A percentile compares a stretch with the other conserved stretches of the same genome.
phyloP scores from a whole-genome alignment of 2,329 filamentous ascomycete genomes.

The Ophiosphaerella korrae region DNA sequence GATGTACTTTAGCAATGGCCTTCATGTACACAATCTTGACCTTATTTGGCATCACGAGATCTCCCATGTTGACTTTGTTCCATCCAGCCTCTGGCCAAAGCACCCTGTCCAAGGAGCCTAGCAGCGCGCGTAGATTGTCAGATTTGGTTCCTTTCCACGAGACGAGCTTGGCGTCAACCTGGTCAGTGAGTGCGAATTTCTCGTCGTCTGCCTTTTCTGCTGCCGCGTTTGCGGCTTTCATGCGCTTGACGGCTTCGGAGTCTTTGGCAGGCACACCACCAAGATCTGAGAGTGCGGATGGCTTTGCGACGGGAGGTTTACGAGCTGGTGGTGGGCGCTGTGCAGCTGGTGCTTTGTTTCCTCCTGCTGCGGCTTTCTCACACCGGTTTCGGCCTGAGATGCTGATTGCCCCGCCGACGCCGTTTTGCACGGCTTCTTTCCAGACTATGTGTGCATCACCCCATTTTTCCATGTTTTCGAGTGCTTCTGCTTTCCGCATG shows the following conservation, averaged over 20 bases:
- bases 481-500: constrained; percentile 90
- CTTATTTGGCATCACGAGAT: constrained; percentile 89
- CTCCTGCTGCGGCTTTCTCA: constrained; percentile 73
- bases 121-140: constrained; percentile 85
- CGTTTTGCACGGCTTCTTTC: constrained; percentile 80
- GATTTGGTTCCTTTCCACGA: constrained; percentile 90
- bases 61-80: constrained; percentile 95
- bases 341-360: constrained; percentile 21
- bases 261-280: constrained; percentile 55
- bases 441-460: constrained; percentile 79
- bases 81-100: constrained; percentile 91
- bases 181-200: constrained; percentile 85
- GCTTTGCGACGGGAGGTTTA: constrained; percentile 32
- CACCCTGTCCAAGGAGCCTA: constrained; percentile 85
- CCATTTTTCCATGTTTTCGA: constrained; percentile 97
- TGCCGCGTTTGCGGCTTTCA: constrained; percentile 83
- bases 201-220: constrained; percentile 89
- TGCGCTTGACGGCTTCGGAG: constrained; percentile 76
- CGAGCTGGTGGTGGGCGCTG: constrained; percentile 34
- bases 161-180: constrained; percentile 78
- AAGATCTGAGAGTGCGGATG: constrained; percentile 52
- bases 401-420: constrained; percentile 82
- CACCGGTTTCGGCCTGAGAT: constrained; percentile 87
- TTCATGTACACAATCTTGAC: constrained; percentile 99
- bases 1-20: constrained; percentile 97